Conservation (phyloP, 192 early-diverging fungal genomes). For the Gamsiella multidivaricata region DNA sequence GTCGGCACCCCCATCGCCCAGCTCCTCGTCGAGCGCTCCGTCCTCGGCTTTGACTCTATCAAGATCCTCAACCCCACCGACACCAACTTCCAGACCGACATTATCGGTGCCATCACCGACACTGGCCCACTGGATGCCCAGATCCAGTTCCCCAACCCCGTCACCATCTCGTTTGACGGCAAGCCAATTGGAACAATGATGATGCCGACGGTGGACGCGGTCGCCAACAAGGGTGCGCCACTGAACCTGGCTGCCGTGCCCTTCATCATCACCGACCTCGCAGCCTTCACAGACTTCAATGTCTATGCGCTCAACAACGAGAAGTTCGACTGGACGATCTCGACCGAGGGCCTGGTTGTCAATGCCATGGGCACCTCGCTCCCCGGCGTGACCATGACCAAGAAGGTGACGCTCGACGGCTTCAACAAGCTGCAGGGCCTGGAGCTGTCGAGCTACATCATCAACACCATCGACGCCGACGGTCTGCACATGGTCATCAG, state of each 20-base stretch:
- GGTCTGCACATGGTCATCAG: constrained; percentile 39
- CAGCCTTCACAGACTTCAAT: constrained; percentile 57
- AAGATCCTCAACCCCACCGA: constrained; percentile 48
- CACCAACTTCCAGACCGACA: constrained; percentile 28
- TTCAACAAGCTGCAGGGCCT: constrained; percentile 48
- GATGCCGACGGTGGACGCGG: background rate
- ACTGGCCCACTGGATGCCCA: background rate
- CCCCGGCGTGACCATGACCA: constrained; percentile 50
- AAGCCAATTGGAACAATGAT: background rate
- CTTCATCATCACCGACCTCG: constrained; percentile 43
- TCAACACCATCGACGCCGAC: constrained; percentile 11
- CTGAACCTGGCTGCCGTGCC: constrained; percentile 45
- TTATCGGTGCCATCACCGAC: background rate
- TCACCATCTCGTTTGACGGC: background rate
- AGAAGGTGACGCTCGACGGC: constrained; percentile 58
- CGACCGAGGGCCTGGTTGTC: constrained; percentile 44
- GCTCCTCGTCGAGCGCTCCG: constrained; percentile 48
- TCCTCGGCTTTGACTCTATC: constrained; percentile 50
- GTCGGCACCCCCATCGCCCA: constrained; percentile 63
- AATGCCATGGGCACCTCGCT: constrained; percentile 59
- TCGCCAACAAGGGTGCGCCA: constrained; percentile 39
- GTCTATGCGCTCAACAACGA: constrained; percentile 55
- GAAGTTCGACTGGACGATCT: constrained; percentile 60
- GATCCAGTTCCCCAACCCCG: background rate
- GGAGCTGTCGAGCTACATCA: constrained; percentile 12